Evolutionary conservation across 2,329 filamentous ascomycete genomes (phyloP), one percentile per base, ranked within the genome.

Genomic region (Coniochaeta prunicola): DNA sequence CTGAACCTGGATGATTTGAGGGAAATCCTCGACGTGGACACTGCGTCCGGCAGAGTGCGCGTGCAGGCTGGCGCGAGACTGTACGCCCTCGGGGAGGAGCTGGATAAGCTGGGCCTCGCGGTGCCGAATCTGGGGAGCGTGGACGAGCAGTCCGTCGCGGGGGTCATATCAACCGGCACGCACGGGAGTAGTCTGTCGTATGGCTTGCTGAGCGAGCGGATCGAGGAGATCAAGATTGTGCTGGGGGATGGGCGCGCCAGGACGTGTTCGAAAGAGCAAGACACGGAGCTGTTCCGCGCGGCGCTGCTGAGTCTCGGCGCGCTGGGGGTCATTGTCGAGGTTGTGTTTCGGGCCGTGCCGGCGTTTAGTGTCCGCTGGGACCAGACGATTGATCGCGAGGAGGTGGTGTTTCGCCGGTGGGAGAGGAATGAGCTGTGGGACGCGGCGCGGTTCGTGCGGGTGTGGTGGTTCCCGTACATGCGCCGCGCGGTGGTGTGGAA

Each of bases 391-490:
- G 84, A 90, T 62, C 74, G 85, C 1, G 87, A 97, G 61, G 70
- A 77, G 50, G 80, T 83, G 53, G 82, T 96, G 62, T 78, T 96
- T 54, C 76, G 80, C 12, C 79, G 82, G 7, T 97, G 94, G 91
- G 74, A 86, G 19, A 79, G 76, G 21, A 3, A n/a, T 7, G 81
- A 82, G 34, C 79, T 97, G 15, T 97, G 94, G 93, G 90, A 84
- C 1, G 82, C 86, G 61, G 85, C 87, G 61, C 92, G 97, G 72
- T 99, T 93, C 69, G 91, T 96, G 28, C 84, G 94, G 30, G 91
- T 97, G 30, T 99, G 94, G 93, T 99, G 94, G 94, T 87, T 96
- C 70, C 94, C 94, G 0, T 96, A 97, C 75, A 91, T 90, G 69
- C 85, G 91, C 59, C 84, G 91, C 53, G 91, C 91, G 0, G 90